phyloP scores from a whole-genome alignment of 1,284 basidiomycete species.

The Mycosarcoma maydis region DNA sequence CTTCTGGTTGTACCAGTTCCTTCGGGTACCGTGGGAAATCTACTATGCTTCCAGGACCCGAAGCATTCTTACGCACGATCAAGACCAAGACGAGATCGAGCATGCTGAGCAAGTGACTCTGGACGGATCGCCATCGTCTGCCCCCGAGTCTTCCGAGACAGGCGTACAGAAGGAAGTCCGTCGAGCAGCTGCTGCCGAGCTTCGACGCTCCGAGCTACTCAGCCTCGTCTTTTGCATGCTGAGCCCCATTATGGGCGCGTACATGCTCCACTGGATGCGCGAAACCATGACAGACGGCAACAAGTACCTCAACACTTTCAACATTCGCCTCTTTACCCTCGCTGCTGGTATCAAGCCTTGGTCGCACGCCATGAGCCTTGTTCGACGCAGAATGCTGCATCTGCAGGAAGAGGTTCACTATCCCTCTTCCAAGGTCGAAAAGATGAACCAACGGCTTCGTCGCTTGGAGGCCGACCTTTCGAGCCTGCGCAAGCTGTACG shows the following conservation, averaged over 20 bases:
- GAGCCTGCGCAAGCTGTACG: constrained; percentile 51
- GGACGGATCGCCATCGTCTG: background rate
- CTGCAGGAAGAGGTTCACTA: constrained; percentile 64
- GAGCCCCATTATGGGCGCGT: constrained; percentile 65
- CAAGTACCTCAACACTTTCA: constrained; percentile 63
- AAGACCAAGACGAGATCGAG: constrained; percentile 36
- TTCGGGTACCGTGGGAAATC: constrained; percentile 51
- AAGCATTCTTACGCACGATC: constrained; percentile 53
- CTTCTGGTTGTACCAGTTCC: constrained; percentile 66
- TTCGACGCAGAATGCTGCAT: constrained; percentile 55
- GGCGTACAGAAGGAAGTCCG: constrained; percentile 25
- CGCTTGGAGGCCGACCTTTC: constrained; percentile 64
- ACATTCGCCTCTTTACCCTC: constrained; percentile 66
- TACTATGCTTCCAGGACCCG: constrained; percentile 50
- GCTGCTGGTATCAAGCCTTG: constrained; percentile 67
- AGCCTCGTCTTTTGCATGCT: constrained; percentile 60
- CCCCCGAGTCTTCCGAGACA: constrained; percentile 9
- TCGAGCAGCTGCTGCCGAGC: constrained; percentile 52
- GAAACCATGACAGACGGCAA: constrained; percentile 63
- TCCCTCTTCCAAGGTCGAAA: constrained; percentile 62
- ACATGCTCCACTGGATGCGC: constrained; percentile 63
- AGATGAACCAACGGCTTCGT: constrained; percentile 59
- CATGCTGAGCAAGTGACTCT: background rate
- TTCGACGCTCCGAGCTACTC: constrained; percentile 64
- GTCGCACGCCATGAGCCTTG: constrained; percentile 47